Evolutionary conservation across 192 early-diverging fungal genomes (phyloP), one percentile per base, ranked within the genome.

Genomic region (Coemansia sp.): DNA sequence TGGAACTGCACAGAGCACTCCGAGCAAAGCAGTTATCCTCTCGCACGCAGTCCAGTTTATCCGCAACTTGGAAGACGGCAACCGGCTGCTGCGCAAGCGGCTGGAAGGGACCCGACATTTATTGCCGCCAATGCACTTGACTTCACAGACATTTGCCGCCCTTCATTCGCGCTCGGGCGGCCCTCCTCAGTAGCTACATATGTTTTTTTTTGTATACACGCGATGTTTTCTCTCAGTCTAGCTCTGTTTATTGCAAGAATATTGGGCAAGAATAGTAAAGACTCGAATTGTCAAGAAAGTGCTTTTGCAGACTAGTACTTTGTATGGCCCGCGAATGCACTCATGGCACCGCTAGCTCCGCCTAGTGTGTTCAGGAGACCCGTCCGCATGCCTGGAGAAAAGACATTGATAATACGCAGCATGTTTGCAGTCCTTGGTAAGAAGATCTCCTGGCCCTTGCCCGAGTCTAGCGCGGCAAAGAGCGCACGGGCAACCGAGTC

Each of bases 1-100:
- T 3, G 80, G 80, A 0, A 83, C 80, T 6, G 91, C 88, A 27
- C 88, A 91, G 27, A 88, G 88, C 60, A 94, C 94, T 64, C 86
- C 90, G 15, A 91, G 89, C 69, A 93, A 94, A 67, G 94, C 91
- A 0, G 82, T 93, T 25, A 95, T 96, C 60, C 82, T 95, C 42
- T 88, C 93, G 56, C 91, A 90, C 65, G 90, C 90, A 39, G 87
- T 91, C 0, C 91, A 93, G 72, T 89, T 91, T 66, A 92, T 93
- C 51, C 71, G 68, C 9, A 70, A 64, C 6, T 59, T 83, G 15
- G 80, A 83, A 20, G 80, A 83, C 7, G 80, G 80, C 20, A 83
- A 77, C 58, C 75, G 67, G 60, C 27, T 62, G 42, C 68, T 83
- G 47, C 71, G 80, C 42, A 73, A 71, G 60, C 67, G 70, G 9